Percentiles rank a stretch among this genome's conserved stretches.
phyloP scores from a whole-genome alignment of 2,329 filamentous ascomycete genomes.

The Cordyceps farinosa region DNA sequence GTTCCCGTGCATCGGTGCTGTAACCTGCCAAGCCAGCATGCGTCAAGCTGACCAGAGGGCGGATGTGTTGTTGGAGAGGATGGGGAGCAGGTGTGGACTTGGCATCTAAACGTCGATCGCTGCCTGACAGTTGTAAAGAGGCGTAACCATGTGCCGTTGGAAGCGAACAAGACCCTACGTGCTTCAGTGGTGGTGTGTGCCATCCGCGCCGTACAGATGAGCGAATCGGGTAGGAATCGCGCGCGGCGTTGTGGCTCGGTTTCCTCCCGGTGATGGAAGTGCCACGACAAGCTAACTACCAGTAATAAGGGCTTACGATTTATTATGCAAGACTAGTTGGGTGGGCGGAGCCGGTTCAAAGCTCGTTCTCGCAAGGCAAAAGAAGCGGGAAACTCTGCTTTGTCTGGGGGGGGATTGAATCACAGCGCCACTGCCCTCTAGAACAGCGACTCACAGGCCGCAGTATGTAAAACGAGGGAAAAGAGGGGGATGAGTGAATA shows the following conservation, averaged over 20 bases:
- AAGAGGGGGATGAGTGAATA: background rate
- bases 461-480: too few relatives aligned
- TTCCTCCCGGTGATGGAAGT: background rate
- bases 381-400: background rate
- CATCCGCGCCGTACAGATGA: background rate
- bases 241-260: slow-evolving; percentile 6
- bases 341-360: slow-evolving; percentile 9
- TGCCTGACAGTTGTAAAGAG: background rate
- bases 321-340: background rate
- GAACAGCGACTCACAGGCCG: background rate
- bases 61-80: background rate
- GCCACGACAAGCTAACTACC: background rate
- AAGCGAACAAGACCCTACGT: background rate
- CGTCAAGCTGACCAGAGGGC: background rate
- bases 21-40: background rate
- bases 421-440: background rate
- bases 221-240: slow-evolving; percentile 14
- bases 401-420: background rate
- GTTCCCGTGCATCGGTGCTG: background rate
- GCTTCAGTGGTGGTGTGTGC: background rate
- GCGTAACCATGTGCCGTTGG: background rate
- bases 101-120: background rate
- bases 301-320: background rate
- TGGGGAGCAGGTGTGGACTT: background rate
- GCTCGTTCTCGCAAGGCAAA: background rate